These are phyloP conservation scores for Microglena sp. DNA, from an alignment of 139 green algal genomes.

Conservation along the genomic window DNA sequence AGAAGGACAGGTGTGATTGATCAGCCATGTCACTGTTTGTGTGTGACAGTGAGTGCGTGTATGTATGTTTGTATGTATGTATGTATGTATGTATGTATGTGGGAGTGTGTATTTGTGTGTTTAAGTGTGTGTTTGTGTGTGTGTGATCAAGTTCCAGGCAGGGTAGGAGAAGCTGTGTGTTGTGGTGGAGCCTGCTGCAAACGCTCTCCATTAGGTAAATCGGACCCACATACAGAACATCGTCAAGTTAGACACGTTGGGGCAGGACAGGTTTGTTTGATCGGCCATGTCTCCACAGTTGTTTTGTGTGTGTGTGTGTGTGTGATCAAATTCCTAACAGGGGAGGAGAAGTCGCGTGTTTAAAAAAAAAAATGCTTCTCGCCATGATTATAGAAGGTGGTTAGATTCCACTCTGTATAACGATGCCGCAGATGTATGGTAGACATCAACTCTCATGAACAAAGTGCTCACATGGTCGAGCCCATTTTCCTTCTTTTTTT, in stretches of 20 bases:
- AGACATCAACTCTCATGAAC: no score
- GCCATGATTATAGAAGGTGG: no score
- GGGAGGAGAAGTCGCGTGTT: conserved; percentile 66
- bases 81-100: no score
- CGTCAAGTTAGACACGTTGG: conserved; percentile 39
- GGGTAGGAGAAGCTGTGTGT: conserved; percentile 64
- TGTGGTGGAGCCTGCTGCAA: conserved; percentile 78
- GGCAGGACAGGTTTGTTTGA: conserved; percentile 29
- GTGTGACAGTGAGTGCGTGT: neutral
- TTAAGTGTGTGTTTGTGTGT: no score
- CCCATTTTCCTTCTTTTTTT: no score
- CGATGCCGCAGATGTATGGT: no score
- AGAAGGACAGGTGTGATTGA: conserved; percentile 30
- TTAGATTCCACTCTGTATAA: no score
- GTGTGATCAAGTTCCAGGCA: conserved; percentile 60
- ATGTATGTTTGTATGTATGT: no score
- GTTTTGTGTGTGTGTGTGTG: neutral
- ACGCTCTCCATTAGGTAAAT: conserved; percentile 26
- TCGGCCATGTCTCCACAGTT: neutral
- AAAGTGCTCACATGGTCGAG: no score
- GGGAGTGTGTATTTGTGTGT: no score
- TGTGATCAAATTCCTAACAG: conserved; percentile 49
- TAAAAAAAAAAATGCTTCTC: no score
- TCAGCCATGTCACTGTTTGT: neutral
- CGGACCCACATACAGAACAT: conserved; percentile 16